Evolutionary conservation across 495 filamentous ascomycete species (phyloP), one percentile per base, ranked within the genome.

Genomic region (Corynascus novoguineensis): DNA sequence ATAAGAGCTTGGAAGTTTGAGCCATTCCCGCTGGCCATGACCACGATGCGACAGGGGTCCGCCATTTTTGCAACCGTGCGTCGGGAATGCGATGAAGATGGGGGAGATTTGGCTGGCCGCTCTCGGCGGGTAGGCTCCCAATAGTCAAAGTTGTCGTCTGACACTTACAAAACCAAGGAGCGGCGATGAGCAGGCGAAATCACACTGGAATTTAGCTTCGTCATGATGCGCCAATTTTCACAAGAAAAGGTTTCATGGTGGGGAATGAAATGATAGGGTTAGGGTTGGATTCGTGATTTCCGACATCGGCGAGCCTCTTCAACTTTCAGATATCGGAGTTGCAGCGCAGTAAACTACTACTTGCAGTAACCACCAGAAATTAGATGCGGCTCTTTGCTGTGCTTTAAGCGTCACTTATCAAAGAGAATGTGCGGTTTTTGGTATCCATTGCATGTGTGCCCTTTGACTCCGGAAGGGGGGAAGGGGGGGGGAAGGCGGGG

Each of bases 1-100:
- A 96, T 93, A 37, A 96, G 79, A 31, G 90, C 90, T 75, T 95
- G 90, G 24, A 97, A 83, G 67, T 97, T 97, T 47, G 88, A 82
- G 59, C 92, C 92, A 60, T 79, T 84, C 66, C 88, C 92, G 55
- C 86, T 92, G 62, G 67, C 66, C 58, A 76, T 64, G 31, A 76
- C 72, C 29, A 71, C 49, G 49, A 76, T 72, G 25, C 68, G 68
- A 51, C 71, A 75, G 47, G 64, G 65, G 11, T 56, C 57, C 8
- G 66, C 50, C 63, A 65, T 65, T 60, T 44, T 34, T 19, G 37
- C 27, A 14, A 4, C 17, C 10, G 47, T 27, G 21, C 22, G 48
- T 34, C 22, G 32, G 56, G 22, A 19, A n/a, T n/a, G n/a, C n/a
- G 25, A 17, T 25, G 28, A 38, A 42, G 42, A 25, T 45, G 9